Evolutionary conservation across 257 asterid species (phyloP).

Genomic region (Osmanthus fragrans): DNA sequence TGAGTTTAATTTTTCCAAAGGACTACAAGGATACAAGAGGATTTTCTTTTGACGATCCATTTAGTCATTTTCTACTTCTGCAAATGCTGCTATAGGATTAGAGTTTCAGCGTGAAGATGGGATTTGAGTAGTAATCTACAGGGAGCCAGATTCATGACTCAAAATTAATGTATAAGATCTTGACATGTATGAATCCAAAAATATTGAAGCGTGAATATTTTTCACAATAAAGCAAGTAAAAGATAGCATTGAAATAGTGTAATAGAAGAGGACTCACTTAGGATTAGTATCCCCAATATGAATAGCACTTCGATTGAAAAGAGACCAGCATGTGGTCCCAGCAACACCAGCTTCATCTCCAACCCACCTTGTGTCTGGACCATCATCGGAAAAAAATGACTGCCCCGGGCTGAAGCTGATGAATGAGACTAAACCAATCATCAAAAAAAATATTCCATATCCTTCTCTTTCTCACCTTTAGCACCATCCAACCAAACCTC

Average conservation of each 20-base stretch:
- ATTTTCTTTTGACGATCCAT: not conserved
- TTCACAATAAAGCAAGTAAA: not conserved
- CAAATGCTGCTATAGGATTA: not conserved
- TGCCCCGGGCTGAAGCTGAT: conserved; percentile 81
- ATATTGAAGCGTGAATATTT: not conserved
- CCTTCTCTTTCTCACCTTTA: conserved; percentile 85
- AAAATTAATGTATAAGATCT: not conserved
- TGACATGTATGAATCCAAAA: not conserved
- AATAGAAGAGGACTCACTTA: conserved; percentile 44
- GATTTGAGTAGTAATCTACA: not conserved
- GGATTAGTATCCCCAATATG: conserved; percentile 60
- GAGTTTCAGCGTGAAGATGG: not conserved
- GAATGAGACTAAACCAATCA: conserved; percentile 81
- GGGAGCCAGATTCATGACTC: not conserved
- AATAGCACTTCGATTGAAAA: conserved; percentile 60
- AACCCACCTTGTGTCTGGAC: conserved; percentile 93
- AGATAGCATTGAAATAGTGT: not conserved
- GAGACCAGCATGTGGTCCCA: conserved; percentile 91
- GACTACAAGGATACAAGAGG: not conserved
- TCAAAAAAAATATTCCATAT: conserved; percentile 89
- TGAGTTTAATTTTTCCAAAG: not conserved
- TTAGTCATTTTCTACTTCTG: not conserved
- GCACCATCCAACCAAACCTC: conserved; percentile 91
- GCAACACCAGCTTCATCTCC: conserved; percentile 86
- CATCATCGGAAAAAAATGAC: conserved; percentile 88